Evolutionary conservation across 2,329 filamentous ascomycete species (phyloP), one percentile per base, ranked within the genome.

Genomic region (Juglanconis juglandina): DNA sequence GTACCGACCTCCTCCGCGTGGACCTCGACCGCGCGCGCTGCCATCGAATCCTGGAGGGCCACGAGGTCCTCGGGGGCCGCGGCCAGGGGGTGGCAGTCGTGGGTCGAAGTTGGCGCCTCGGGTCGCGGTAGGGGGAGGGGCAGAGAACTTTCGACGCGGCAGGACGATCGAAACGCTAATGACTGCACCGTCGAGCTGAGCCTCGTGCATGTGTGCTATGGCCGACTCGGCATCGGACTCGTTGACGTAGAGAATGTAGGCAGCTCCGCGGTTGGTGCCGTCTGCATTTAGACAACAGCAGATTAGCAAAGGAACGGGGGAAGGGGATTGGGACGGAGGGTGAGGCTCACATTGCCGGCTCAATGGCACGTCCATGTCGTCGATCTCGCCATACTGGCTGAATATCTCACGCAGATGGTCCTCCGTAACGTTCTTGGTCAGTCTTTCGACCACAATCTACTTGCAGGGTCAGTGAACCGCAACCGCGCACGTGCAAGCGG

Each of bases 201-300:
- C 92, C 77, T 99, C 95, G 74, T 99, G 95, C 95, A 99, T 98
- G 72, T 96, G 91, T 17, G 93, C 87, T 67, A 97, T 96, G 34
- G 95, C 95, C 13, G 87, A 81, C 75, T 97, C 92, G 32, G 95
- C 94, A 65, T 94, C 89, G 53, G 84, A 80, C 65, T 92, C 85
- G 66, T 89, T 82, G 57, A 86, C 80, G 75, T 89, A 99, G 47
- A 96, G 81, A 64, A 98, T 92, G 73, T 97, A 98, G 37, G 94
- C 95, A 34, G 92, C 96, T 51, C 95, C 94, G 60, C 94, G 88
- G 70, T 98, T 98, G 57, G 87, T 92, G 73, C 91, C 95, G 68
- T 59, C 58, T 63, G 44, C 62, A 52, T 46, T 7, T 52, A n/a
- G 49, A 11, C 6, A 1, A 11, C 33, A 13, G n/a, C n/a, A 41